Percentiles rank a stretch among this genome's conserved stretches.
Conservation (phyloP, 768 basidiomycete genomes). For the Boletus barrowsii region DNA sequence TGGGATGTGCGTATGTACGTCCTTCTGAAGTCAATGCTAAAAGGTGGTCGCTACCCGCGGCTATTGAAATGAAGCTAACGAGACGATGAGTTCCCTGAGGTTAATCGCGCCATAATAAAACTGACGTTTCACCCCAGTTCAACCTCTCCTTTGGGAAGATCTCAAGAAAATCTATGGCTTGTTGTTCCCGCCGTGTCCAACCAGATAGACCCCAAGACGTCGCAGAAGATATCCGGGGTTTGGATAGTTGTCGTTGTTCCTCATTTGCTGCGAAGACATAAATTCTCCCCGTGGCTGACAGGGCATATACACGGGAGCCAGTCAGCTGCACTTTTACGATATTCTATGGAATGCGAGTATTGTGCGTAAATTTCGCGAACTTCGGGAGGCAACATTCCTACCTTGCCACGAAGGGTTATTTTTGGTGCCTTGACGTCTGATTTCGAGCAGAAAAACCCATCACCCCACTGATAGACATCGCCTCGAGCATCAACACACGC, state of each 20-base stretch:
- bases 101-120: not conserved
- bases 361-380: not conserved
- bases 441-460: conserved; percentile 48
- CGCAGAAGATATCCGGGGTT: conserved; percentile 41
- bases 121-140: conserved; percentile 65
- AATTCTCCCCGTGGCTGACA: conserved; percentile 73
- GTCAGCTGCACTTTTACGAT: conserved; percentile 63
- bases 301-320: conserved; percentile 64
- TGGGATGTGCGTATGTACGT: conserved; percentile 75
- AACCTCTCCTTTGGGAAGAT: conserved; percentile 56
- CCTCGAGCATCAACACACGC: conserved; percentile 78
- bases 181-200: conserved; percentile 53
- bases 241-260: conserved; percentile 42
- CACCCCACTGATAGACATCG: conserved; percentile 84
- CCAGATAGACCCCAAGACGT: conserved; percentile 60
- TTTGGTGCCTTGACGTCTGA: conserved; percentile 38
- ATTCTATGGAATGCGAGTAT: conserved; percentile 43
- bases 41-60: conserved; percentile 68
- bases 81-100: conserved; percentile 7
- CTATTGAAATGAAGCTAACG: conserved; percentile 66
- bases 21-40: conserved; percentile 71
- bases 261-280: conserved; percentile 62
- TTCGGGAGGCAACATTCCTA: conserved; percentile 22
- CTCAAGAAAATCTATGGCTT: conserved; percentile 55
- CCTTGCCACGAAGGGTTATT: conserved; percentile 64